A percentile compares a stretch with the other conserved stretches of the same genome.
Conservation (phyloP, 495 filamentous ascomycete species). For the Margaritispora aquatica region DNA sequence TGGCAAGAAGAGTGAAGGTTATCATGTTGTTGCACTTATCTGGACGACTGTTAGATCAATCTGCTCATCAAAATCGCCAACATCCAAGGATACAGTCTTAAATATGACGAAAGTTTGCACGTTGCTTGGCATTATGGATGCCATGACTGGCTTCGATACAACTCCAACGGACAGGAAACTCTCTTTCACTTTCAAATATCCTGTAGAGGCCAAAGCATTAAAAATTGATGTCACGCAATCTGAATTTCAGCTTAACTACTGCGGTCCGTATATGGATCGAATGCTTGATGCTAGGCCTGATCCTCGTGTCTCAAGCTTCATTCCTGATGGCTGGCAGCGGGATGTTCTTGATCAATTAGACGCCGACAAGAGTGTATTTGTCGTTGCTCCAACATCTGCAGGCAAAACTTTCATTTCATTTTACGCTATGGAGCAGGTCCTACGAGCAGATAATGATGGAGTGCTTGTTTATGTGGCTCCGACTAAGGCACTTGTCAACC, state of each 20-base stretch:
- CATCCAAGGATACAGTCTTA: constrained; percentile 15
- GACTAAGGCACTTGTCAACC: constrained; percentile 78
- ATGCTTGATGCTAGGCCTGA: constrained; percentile 62
- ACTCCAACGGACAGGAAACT: constrained; percentile 17
- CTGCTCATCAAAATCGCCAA: constrained; percentile 11
- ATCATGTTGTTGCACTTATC: constrained; percentile 28
- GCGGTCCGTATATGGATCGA: constrained; percentile 69
- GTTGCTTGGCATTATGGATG: constrained; percentile 18
- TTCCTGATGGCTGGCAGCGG: constrained; percentile 72
- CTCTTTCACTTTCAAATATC: constrained; percentile 23
- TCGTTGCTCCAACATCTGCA: constrained; percentile 72
- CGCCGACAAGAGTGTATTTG: constrained; percentile 58
- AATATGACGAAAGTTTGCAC: constrained; percentile 19
- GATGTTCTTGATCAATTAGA: constrained; percentile 70
- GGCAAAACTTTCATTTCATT: constrained; percentile 57
- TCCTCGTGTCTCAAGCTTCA: constrained; percentile 54
- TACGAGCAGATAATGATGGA: constrained; percentile 57
- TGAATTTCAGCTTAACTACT: constrained; percentile 42
- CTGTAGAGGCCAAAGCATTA: constrained; percentile 2
- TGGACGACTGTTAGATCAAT: constrained; percentile 22
- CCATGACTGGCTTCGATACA: constrained; percentile 3
- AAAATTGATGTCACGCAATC: constrained; percentile 16
- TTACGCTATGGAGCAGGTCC: constrained; percentile 73
- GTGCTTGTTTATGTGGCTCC: constrained; percentile 74
- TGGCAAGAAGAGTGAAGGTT: constrained; percentile 23